These are phyloP conservation scores for Astragalus membranaceus DNA, from an alignment of 306 rosid genomes.

Conservation along the genomic window DNA sequence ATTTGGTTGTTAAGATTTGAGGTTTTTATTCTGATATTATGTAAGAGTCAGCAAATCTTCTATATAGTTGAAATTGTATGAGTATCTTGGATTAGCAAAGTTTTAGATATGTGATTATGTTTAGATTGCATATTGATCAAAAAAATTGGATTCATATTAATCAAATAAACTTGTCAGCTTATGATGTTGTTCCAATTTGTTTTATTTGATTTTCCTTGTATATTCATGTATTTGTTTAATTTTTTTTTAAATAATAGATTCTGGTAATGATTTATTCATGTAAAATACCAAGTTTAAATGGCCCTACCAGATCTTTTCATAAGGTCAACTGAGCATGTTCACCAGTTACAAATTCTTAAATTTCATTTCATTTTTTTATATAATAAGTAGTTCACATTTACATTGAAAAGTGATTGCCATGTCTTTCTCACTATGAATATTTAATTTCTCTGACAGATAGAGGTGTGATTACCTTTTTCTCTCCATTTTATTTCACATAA, in stretches of 20 bases:
- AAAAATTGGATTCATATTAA: slow-evolving; percentile 10
- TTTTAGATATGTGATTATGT: slow-evolving; percentile 14
- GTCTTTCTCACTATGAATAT: slow-evolving; percentile 9
- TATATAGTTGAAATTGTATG: background rate
- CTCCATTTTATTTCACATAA: slow-evolving; percentile 16
- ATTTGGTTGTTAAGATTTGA: slow-evolving; percentile 20
- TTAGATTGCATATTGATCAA: slow-evolving; percentile 12
- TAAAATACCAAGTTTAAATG: slow-evolving; percentile 23
- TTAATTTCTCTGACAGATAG: slow-evolving; percentile 24
- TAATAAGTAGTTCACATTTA: slow-evolving; percentile 14
- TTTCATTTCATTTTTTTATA: background rate
- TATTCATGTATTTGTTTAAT: background rate
- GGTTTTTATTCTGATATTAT: slow-evolving; percentile 1
- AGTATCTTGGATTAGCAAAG: background rate
- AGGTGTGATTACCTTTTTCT: slow-evolving; percentile 9
- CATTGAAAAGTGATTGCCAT: slow-evolving; percentile 21
- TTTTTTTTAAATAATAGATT: slow-evolving; percentile 13
- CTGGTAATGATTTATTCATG: slow-evolving; percentile 29
- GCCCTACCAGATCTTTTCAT: slow-evolving; percentile 32
- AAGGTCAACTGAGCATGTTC: slow-evolving; percentile 46
- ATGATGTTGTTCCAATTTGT: slow-evolving; percentile 14
- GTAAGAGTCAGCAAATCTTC: slow-evolving; percentile 28
- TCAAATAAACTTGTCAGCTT: background rate
- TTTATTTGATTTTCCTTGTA: slow-evolving; percentile 6
- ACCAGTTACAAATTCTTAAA: background rate